A percentile compares a stretch with the other conserved stretches of the same genome.
These are phyloP conservation scores for Epichloe coenophiala DNA, from an alignment of 2,329 filamentous ascomycete genomes.

Conservation along the genomic window DNA sequence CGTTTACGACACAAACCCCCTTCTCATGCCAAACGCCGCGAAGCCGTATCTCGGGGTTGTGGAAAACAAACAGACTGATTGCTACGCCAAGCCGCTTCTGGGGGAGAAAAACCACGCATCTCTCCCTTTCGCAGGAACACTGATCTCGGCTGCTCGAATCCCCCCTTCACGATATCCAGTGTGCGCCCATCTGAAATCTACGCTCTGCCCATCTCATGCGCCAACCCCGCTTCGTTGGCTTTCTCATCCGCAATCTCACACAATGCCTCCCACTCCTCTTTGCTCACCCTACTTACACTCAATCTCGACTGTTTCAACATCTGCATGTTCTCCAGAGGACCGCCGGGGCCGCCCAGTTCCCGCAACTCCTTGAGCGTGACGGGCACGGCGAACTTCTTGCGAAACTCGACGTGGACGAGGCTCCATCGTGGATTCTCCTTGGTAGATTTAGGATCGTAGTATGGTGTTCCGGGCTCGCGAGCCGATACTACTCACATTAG, in stretches of 20 bases:
- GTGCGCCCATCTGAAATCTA: neutral
- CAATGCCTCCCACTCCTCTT: constrained; percentile 52
- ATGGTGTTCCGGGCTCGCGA: constrained; percentile 36
- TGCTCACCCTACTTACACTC: constrained; percentile 60
- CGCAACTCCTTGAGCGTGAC: constrained; percentile 63
- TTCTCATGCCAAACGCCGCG: too few relatives aligned
- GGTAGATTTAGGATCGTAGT: constrained; percentile 68
- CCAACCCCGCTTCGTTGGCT: constrained; percentile 23
- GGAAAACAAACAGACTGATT: too few relatives aligned
- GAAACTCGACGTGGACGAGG: constrained; percentile 77
- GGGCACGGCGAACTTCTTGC: constrained; percentile 62
- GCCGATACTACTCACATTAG: constrained; percentile 15
- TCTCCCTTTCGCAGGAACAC: neutral
- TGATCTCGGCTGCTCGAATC: neutral
- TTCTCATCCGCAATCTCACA: constrained; percentile 35
- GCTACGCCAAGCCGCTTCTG: too few relatives aligned
- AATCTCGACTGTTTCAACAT: constrained; percentile 69
- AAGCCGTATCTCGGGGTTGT: too few relatives aligned
- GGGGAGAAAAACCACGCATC: too few relatives aligned
- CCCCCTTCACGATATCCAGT: neutral
- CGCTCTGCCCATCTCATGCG: constrained; percentile 18
- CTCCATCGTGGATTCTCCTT: constrained; percentile 53
- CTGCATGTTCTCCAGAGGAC: constrained; percentile 62
- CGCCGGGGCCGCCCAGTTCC: constrained; percentile 39
- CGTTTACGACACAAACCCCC: too few relatives aligned